Base-by-base conservation (phyloP, 352 stramenopile species). In the Phytopythium litorale region DNA sequence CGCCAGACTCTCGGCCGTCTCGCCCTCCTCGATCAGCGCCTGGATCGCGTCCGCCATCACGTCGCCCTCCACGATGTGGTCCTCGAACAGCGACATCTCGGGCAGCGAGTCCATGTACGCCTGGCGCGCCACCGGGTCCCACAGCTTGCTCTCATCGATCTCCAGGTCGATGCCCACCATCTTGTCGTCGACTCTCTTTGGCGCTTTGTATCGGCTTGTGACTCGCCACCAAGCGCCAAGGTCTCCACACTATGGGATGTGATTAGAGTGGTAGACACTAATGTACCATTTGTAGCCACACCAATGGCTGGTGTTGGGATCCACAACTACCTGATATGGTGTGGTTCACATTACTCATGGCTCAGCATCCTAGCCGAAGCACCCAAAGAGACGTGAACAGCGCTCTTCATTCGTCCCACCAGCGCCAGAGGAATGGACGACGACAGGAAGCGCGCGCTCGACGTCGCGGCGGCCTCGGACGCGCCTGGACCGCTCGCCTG, bases 71-170 rank as follows among this genome's bases (percentile, higher is more conserved):
- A 96, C 76, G 63, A 96, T 65, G 64, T 96, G 87, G 69, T 96
- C 87, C 51, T 96, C 87, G 59, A 96, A 96, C 33, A 96, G 74
- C 62, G 87, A 86, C 87, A 96, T 94, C 35, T 96, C 87, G 12
- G 87, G 83, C 62, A 96, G 67, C 46, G 77, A 71, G 33, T 96
- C 87, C 70, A 96, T 88, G 72, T 96, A 96, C 61, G 80, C 79
- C 66, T 96, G 87, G 33, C 87, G 84, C 67, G 82, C 68, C 37
- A 58, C 71, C n/a, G 84, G 78, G 59, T 88, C 80, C 87, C 87
- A 96, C 48, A 89, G 66, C 71, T 94, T 92, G 75, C 79, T 88
- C 77, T 94, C 84, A 72, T 92, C 83, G 66, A 90, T 89, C 78
- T 94, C 87, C 40, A 94, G 67, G 70, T 96, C 87, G 32, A 94